Base-by-base conservation (phyloP, 2,329 filamentous ascomycete species). In the Xylaria sp. region DNA sequence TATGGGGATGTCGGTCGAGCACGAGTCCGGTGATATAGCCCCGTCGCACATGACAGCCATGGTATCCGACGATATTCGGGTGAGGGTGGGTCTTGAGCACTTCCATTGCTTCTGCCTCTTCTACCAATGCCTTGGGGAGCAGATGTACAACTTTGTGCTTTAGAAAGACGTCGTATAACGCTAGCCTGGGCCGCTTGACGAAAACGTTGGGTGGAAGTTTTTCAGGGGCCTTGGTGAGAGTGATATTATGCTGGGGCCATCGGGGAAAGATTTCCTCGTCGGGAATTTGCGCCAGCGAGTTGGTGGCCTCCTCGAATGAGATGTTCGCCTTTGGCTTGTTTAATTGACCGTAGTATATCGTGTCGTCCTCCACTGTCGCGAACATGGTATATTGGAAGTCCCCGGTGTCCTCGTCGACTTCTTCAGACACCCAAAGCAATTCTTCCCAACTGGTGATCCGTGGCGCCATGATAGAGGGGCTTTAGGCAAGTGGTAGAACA, bases 381-480 rank as follows among this genome's bases (percentile, higher is more conserved):
- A 70, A 70, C 65, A 71, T 72, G 56, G 70, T 74, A 56, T 72
- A 72, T 66, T 69, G 61, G 36, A 73, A 71, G 55, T 68, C 61
- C 25, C 61, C 57, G 13, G 65, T 68, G 45, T 65, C 61, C 33
- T 65, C 44, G 61, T 65, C 53, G 56, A 67, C 17, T 65, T 62
- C 56, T 56, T 65, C 57, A 44, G 57, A 62, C 39, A 63, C 57
- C 54, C 55, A 64, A 47, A 61, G 60, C 25, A 63, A 61, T 49
- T 67, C 65, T 11, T 63, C 54, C 60, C 55, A 67, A 38, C 49
- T 67, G 25, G 60, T 55, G 15, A 61, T 22, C 15, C 31, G 60
- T 42, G 60, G 61, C 42, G 9, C 42, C 55, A 64, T 67, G n/a
- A n/a, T n/a, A n/a, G n/a, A n/a, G n/a, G n/a, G n/a, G n/a, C n/a